Evolutionary conservation across 192 early-diverging fungal species (phyloP).

Genomic region (Mortierella claussenii): DNA sequence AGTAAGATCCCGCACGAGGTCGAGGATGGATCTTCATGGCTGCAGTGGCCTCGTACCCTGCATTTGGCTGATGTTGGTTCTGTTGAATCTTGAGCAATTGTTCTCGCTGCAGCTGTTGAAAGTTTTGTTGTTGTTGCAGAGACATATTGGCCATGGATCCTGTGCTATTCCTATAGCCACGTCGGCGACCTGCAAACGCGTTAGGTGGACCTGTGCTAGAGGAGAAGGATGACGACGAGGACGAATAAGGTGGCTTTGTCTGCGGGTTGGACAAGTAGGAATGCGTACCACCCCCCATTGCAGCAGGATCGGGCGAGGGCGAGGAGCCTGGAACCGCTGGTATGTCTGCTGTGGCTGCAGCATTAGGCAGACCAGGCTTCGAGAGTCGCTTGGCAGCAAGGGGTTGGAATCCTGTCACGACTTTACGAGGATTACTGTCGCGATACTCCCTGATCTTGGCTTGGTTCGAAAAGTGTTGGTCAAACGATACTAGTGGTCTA

Average conservation of each 20-base stretch:
- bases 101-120: constrained; percentile 41
- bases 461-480: constrained; percentile 49
- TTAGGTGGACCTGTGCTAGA: constrained; percentile 29
- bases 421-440: constrained; percentile 24
- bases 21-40: constrained; percentile 47
- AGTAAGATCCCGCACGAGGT: constrained; percentile 23
- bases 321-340: constrained; percentile 10
- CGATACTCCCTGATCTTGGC: constrained; percentile 31
- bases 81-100: constrained; percentile 46
- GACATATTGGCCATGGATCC: constrained; percentile 54
- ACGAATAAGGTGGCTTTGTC: neutral
- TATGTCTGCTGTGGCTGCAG: neutral
- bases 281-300: too few species aligned
- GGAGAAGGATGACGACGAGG: constrained; percentile 7
- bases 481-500: constrained; percentile 33
- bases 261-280: neutral
- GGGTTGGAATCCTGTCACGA: constrained; percentile 47
- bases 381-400: constrained; percentile 48
- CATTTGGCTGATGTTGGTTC: constrained; percentile 32
- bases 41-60: constrained; percentile 46
- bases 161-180: constrained; percentile 49
- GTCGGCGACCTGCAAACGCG: constrained; percentile 44
- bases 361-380: constrained; percentile 23
- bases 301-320: neutral
- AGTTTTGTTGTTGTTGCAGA: constrained; percentile 39